Percentiles rank a stretch among this genome's conserved stretches.
These are phyloP conservation scores for Solanum corneliomulleri DNA, from an alignment of 257 asterid genomes.

Conservation along the genomic window DNA sequence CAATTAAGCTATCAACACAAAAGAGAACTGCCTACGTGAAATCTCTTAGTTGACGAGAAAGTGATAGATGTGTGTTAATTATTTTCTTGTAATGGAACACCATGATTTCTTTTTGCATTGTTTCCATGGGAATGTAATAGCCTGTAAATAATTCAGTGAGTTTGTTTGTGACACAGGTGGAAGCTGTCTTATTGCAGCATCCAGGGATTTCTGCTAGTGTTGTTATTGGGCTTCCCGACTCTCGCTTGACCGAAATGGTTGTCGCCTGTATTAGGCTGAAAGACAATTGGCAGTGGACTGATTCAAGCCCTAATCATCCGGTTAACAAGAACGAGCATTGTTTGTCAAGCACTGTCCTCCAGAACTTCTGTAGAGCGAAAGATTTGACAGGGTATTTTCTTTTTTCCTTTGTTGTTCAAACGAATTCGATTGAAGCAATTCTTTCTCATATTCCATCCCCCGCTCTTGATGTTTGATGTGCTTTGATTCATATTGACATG, in stretches of 20 bases:
- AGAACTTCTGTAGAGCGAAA: constrained; percentile 47
- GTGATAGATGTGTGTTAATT: neutral
- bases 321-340: constrained; percentile 6
- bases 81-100: neutral
- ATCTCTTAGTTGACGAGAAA: neutral
- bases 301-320: constrained; percentile 15
- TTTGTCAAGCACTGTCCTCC: constrained; percentile 48
- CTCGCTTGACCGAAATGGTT: constrained; percentile 64
- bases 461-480: neutral
- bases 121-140: neutral
- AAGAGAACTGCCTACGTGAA: neutral
- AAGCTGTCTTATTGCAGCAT: constrained; percentile 56
- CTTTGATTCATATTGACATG: neutral
- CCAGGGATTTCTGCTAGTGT: constrained; percentile 48
- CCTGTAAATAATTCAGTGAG: neutral
- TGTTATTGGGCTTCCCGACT: constrained; percentile 64
- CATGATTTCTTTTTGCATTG: neutral
- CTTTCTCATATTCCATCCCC: neutral
- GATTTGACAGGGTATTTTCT: constrained; percentile 52
- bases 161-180: constrained; percentile 43
- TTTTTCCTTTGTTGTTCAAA: neutral
- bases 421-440: neutral
- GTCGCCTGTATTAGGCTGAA: constrained; percentile 49
- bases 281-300: constrained; percentile 63
- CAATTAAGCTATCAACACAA: neutral